Percentiles rank a stretch among this genome's conserved stretches.
These are phyloP conservation scores for Pseudogymnoascus sp. DNA, from an alignment of 2,329 filamentous ascomycete genomes.

Conservation along the genomic window DNA sequence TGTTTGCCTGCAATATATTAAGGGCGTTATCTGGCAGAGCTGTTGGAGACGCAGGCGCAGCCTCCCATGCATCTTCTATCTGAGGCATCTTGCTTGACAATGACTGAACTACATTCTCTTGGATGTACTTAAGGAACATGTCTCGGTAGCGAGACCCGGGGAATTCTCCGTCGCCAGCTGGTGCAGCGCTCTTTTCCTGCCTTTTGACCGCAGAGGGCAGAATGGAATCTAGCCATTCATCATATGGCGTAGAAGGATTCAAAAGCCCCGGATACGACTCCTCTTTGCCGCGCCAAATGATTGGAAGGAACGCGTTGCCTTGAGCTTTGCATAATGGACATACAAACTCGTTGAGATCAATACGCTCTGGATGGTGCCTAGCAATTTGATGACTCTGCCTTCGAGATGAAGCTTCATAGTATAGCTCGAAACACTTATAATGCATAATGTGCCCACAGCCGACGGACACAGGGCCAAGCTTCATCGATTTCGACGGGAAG, in stretches of 20 bases:
- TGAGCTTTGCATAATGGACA: constrained; percentile 95
- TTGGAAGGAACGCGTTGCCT: constrained; percentile 88
- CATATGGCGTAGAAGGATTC: constrained; percentile 50
- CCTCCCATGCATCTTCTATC: constrained; percentile 8
- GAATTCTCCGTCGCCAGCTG: constrained; percentile 18
- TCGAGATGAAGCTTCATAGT: constrained; percentile 73
- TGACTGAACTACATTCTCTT: constrained; percentile 41
- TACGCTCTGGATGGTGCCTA: constrained; percentile 80
- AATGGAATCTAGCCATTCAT: constrained; percentile 30
- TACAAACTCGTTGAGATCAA: constrained; percentile 78
- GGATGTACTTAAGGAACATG: constrained; percentile 43
- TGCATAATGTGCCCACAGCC: constrained; percentile 99
- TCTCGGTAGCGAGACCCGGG: constrained; percentile 34
- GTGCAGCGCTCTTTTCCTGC: constrained; percentile 39
- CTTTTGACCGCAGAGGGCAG: constrained; percentile 35
- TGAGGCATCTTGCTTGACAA: constrained; percentile 31
- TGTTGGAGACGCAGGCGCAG: background rate
- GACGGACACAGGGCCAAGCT: constrained; percentile 72
- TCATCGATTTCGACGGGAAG: constrained; percentile 62
- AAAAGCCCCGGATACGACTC: constrained; percentile 74
- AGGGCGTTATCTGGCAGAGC: background rate
- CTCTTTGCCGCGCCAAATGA: constrained; percentile 90
- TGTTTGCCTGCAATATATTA: constrained; percentile 1
- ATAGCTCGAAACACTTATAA: constrained; percentile 88
- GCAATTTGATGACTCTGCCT: constrained; percentile 90